These are phyloP conservation scores for Botrytis squamosa DNA, from an alignment of 2,329 filamentous ascomycete species.

Conservation along the genomic window DNA sequence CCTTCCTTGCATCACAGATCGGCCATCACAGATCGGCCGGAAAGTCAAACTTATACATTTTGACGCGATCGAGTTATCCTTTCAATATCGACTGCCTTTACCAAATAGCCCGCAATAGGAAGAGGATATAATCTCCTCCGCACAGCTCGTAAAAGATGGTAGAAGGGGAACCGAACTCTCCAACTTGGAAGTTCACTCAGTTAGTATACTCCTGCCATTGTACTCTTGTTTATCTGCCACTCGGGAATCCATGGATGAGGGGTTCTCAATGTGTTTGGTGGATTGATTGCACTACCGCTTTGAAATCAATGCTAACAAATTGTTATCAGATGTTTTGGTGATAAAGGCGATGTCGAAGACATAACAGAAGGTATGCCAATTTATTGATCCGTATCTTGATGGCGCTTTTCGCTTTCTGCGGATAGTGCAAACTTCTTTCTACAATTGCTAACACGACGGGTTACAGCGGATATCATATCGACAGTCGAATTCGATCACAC, in stretches of 20 bases:
- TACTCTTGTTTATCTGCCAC: constrained; percentile 2
- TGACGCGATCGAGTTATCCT: constrained; percentile 32
- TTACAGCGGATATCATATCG: constrained; percentile 80
- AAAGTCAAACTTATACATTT: constrained; percentile 25
- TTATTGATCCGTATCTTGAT: neutral
- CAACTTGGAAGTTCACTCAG: constrained; percentile 99
- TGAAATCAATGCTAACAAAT: constrained; percentile 31
- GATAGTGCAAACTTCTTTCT: neutral
- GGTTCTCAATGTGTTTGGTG: neutral
- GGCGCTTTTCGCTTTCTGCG: neutral
- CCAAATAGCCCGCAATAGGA: constrained; percentile 24
- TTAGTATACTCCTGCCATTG: constrained; percentile 32
- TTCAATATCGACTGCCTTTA: constrained; percentile 14
- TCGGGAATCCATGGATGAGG: neutral
- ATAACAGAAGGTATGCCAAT: constrained; percentile 40
- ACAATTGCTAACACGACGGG: constrained; percentile 27
- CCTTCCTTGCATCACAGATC: constrained; percentile 28
- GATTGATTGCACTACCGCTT: constrained; percentile 14
- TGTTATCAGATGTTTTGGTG: constrained; percentile 83
- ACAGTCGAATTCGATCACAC: constrained; percentile 90
- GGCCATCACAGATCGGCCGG: constrained; percentile 20
- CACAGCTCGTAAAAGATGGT: constrained; percentile 70
- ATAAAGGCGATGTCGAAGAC: constrained; percentile 94
- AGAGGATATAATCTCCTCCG: constrained; percentile 36
- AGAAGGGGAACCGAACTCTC: constrained; percentile 89